Base-by-base conservation (phyloP, 2,329 filamentous ascomycete genomes). In the Curvularia spicifera region DNA sequence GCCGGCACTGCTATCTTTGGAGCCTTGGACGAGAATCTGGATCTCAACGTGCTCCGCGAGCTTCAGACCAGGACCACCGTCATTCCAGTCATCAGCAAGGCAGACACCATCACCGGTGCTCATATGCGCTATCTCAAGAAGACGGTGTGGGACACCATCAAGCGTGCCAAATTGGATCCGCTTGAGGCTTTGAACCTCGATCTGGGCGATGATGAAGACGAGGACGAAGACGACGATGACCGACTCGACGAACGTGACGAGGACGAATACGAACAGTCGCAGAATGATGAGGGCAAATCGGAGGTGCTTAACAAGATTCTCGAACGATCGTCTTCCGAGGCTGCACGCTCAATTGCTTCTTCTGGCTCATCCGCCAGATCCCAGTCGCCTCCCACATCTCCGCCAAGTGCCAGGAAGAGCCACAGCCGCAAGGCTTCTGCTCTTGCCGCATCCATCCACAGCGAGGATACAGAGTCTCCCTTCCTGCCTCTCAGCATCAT, bases 111-210 rank as follows among this genome's bases (percentile, higher is more conserved):
- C 69, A 98, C 95, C n/a, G 89, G 90, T 0, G 90, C 91, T 52
- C 95, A 99, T 78, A 98, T 98, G 95, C 83, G 86, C 45, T 89
- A 91, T 69, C 85, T 99, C 65, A 97, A 97, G 82, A 92, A 89
- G 78, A 89, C 89, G 12, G 93, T 99, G 33, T 96, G 91, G 87
- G 87, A 91, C 53, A 93, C 90, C 68, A 83, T 99, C 62, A 94
- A 95, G 79, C 88, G 87, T 71, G 89, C 92, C 13, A 91, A 90
- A 65, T 83, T 99, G 53, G 93, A 99, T 71, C 94, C 94, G 2
- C 82, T 99, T 26, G 92, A 96, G 75, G 87, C 91, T 15, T 84
- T 99, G 33, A 91, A 91, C 31, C 81, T 97, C 22, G 91, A 95
- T 60, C 89, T 93, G 18, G 87, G 88, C 28, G 84, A 85, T 28